phyloP scores from a whole-genome alignment of 805 yeast species.

The Spathaspora gorwiae region DNA sequence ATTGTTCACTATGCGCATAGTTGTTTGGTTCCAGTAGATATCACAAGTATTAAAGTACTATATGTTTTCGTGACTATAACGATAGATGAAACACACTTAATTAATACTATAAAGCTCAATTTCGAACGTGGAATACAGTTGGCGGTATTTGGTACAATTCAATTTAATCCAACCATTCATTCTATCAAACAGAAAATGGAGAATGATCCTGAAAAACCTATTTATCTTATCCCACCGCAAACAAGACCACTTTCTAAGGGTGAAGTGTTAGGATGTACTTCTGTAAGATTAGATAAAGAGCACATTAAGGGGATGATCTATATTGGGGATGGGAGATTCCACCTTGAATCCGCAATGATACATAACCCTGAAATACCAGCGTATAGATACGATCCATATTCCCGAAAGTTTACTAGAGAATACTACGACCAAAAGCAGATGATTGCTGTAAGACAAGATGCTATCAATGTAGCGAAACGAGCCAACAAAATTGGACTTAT shows the following conservation, averaged over 20 bases:
- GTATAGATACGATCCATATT: slow-evolving; percentile 91
- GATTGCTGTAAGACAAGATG: slow-evolving; percentile 67
- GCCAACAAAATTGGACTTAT: slow-evolving; percentile 77
- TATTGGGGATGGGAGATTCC: slow-evolving; percentile 95
- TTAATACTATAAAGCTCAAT: slow-evolving; percentile 70
- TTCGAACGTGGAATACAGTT: slow-evolving; percentile 59
- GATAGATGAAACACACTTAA: slow-evolving; percentile 77
- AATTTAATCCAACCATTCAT: slow-evolving; percentile 92
- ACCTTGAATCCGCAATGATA: slow-evolving; percentile 92
- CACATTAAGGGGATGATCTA: slow-evolving; percentile 79
- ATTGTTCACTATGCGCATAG: slow-evolving; percentile 97
- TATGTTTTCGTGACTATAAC: slow-evolving; percentile 92
- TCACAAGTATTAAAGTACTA: slow-evolving; percentile 85
- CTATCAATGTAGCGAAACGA: slow-evolving; percentile 56
- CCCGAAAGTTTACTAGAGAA: slow-evolving; percentile 85
- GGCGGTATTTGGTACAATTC: slow-evolving; percentile 93
- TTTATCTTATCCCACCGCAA: slow-evolving; percentile 81
- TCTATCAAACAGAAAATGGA: slow-evolving; percentile 60
- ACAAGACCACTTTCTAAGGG: slow-evolving; percentile 90
- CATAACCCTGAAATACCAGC: slow-evolving; percentile 94
- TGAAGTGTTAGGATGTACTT: slow-evolving; percentile 94
- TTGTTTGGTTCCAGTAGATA: slow-evolving; percentile 91
- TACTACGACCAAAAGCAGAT: slow-evolving; percentile 82
- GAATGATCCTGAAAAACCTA: slow-evolving; percentile 41
- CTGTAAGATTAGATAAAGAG: slow-evolving; percentile 66